These are phyloP conservation scores for Serendipita vermifera DNA, from an alignment of 768 basidiomycete species.

Conservation along the genomic window DNA sequence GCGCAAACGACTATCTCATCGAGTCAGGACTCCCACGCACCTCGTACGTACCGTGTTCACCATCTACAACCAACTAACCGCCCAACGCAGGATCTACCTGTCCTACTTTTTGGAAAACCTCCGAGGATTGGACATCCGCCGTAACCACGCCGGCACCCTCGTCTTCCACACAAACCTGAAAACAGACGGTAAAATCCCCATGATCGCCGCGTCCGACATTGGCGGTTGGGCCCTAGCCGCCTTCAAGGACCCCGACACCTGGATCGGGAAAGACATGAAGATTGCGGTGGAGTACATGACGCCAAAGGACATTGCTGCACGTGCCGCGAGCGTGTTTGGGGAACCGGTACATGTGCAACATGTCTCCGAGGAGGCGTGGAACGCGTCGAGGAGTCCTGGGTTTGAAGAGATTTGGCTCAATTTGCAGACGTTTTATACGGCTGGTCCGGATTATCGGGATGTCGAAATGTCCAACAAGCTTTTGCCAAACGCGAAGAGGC, in stretches of 20 bases:
- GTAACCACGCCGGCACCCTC: background rate
- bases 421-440: background rate
- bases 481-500: background rate
- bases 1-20: conserved; percentile 13
- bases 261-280: conserved; percentile 13
- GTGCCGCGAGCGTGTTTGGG: background rate
- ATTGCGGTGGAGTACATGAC: background rate
- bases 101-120: conserved; percentile 6
- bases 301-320: background rate
- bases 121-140: background rate
- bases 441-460: background rate
- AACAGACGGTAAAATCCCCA: background rate
- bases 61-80: background rate
- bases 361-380: background rate
- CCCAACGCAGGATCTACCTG: background rate
- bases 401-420: background rate
- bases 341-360: background rate
- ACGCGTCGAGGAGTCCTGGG: background rate
- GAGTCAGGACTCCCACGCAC: conserved; percentile 10
- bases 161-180: background rate
- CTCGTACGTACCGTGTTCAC: background rate
- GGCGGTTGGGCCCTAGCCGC: conserved; percentile 11
- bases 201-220: conserved; percentile 6
- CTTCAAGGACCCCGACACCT: conserved; percentile 13
- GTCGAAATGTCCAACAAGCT: conserved; percentile 1